Evolutionary conservation across 2,329 filamentous ascomycete genomes (phyloP).

Genomic region (Whalleya microplaca): DNA sequence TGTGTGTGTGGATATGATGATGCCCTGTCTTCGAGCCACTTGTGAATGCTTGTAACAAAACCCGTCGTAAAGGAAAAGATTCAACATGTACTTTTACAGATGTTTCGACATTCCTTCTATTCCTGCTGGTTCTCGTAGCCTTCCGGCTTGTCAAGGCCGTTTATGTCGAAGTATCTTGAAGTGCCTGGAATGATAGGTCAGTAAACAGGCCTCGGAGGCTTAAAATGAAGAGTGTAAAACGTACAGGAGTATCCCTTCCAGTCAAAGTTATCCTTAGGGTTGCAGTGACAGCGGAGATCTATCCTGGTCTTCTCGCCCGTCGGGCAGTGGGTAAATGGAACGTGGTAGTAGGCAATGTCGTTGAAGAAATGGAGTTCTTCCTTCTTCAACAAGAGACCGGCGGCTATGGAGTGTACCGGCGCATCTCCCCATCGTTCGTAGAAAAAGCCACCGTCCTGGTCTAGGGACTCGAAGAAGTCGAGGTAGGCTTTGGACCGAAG

Average conservation of each 20-base stretch:
- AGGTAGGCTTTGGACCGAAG: slow-evolving; percentile 85
- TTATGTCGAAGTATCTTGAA: slow-evolving; percentile 81
- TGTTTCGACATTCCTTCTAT: slow-evolving; percentile 36
- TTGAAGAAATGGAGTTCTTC: slow-evolving; percentile 98
- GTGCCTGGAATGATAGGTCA: slow-evolving; percentile 62
- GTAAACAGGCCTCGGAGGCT: not conserved
- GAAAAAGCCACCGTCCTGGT: slow-evolving; percentile 94
- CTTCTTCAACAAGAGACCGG: slow-evolving; percentile 83
- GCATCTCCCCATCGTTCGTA: slow-evolving; percentile 99
- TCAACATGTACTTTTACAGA: slow-evolving; percentile 23
- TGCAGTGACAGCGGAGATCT: slow-evolving; percentile 90
- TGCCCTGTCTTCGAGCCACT: slow-evolving; percentile 16
- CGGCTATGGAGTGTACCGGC: slow-evolving; percentile 96
- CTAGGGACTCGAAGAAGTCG: slow-evolving; percentile 88
- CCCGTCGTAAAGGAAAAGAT: slow-evolving; percentile 26
- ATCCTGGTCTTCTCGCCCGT: slow-evolving; percentile 83
- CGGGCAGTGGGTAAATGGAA: slow-evolving; percentile 97
- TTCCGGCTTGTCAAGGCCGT: slow-evolving; percentile 78
- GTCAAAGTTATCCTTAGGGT: slow-evolving; percentile 97
- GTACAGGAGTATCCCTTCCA: slow-evolving; percentile 98
- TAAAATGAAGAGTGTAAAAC: slow-evolving; percentile 41
- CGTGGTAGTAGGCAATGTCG: slow-evolving; percentile 97
- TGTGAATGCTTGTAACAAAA: slow-evolving; percentile 20
- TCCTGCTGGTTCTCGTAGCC: slow-evolving; percentile 77
- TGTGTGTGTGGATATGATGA: too few relatives aligned